These are phyloP conservation scores for Crucibulum laeve DNA, from an alignment of 768 basidiomycete species.

Conservation along the genomic window DNA sequence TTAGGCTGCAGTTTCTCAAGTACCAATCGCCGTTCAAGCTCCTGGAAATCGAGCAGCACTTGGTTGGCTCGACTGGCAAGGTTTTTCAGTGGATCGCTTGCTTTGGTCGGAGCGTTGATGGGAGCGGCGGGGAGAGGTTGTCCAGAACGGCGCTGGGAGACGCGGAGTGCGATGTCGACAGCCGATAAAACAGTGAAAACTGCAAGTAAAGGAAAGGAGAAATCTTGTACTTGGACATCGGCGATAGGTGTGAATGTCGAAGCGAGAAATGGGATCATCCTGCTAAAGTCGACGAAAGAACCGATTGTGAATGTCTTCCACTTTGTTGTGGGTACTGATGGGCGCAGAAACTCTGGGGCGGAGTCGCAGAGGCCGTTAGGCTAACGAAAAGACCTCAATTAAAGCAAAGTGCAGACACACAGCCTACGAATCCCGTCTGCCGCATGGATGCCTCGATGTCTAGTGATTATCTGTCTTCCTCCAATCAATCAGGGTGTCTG, in stretches of 20 bases:
- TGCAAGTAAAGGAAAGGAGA: slow-evolving; percentile 27
- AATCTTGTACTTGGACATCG: no score
- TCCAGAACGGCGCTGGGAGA: slow-evolving; percentile 12
- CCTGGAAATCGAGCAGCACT: slow-evolving; percentile 21
- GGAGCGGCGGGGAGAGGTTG: no score
- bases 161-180: slow-evolving; percentile 23
- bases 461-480: slow-evolving; percentile 4
- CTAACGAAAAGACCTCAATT: no score
- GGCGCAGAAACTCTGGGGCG: no score
- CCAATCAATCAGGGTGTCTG: slow-evolving; percentile 3
- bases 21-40: slow-evolving; percentile 22
- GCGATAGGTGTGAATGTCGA: no score
- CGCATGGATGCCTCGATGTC: slow-evolving; percentile 12
- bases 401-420: not conserved
- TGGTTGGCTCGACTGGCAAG: slow-evolving; percentile 19
- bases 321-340: no score
- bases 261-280: no score
- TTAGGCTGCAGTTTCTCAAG: slow-evolving; percentile 13
- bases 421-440: slow-evolving; percentile 1
- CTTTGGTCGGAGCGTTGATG: no score
- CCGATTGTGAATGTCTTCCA: no score
- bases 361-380: no score
- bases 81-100: slow-evolving; percentile 1
- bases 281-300: no score
- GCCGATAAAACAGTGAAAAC: slow-evolving; percentile 24